A percentile compares a stretch with the other conserved stretches of the same genome.
phyloP scores from a whole-genome alignment of 2,329 filamentous ascomycete genomes.

The Myotisia sp. region DNA sequence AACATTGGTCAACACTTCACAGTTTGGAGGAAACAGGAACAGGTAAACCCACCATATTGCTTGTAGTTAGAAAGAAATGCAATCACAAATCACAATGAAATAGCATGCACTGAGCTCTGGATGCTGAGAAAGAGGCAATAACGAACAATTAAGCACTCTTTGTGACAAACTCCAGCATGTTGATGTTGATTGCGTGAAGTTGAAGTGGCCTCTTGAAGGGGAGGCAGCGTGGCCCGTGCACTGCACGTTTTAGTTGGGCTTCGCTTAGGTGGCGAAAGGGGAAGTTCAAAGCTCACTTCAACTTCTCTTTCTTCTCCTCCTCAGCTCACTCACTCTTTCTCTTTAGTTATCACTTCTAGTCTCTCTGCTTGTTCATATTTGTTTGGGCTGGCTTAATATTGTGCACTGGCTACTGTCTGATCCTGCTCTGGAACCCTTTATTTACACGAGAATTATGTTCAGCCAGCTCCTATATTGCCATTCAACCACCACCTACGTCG shows the following conservation, averaged over 20 bases:
- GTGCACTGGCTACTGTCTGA: too few relatives aligned
- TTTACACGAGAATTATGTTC: background rate
- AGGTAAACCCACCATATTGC: slow-evolving; percentile 18
- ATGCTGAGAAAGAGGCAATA: too few relatives aligned
- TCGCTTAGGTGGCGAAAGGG: slow-evolving; percentile 4
- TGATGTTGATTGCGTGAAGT: background rate
- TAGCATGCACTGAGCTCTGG: too few relatives aligned
- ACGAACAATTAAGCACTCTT: too few relatives aligned
- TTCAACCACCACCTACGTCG: background rate
- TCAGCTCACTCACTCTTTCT: background rate
- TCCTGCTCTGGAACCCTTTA: background rate
- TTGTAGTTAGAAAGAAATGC: background rate
- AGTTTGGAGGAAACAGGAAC: slow-evolving; percentile 9
- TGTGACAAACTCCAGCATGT: too few relatives aligned
- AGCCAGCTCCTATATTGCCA: background rate
- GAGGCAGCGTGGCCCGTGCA: slow-evolving; percentile 8
- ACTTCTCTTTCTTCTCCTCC: background rate
- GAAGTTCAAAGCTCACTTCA: slow-evolving; percentile 1
- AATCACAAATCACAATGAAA: background rate
- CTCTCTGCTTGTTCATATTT: too few relatives aligned
- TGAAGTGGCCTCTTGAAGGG: slow-evolving; percentile 3
- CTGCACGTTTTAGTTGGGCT: slow-evolving; percentile 3
- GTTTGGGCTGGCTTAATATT: too few relatives aligned
- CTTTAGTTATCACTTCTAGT: background rate
- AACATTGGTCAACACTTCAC: background rate